phyloP scores from a whole-genome alignment of 495 filamentous ascomycete species.

The Friedmanniomyces endolithicus region DNA sequence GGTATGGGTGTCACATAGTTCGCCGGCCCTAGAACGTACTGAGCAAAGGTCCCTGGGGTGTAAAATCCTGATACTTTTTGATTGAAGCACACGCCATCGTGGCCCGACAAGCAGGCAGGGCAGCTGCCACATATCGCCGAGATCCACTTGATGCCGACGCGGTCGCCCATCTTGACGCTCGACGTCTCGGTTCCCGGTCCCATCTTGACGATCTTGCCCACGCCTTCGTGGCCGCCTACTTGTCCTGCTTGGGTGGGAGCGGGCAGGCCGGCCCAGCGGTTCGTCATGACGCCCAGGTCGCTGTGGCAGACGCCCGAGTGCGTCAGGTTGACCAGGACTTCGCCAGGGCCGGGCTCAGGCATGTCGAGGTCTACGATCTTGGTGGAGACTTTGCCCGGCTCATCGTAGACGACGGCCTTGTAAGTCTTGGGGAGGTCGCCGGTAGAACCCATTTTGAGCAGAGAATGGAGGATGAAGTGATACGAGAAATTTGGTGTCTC shows the following conservation, averaged over 20 bases:
- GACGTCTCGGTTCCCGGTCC: slow-evolving; percentile 37
- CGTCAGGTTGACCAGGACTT: slow-evolving; percentile 51
- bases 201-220: slow-evolving; percentile 42
- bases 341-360: slow-evolving; percentile 49
- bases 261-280: slow-evolving; percentile 38
- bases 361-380: slow-evolving; percentile 54
- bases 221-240: slow-evolving; percentile 44
- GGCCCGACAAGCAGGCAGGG: slow-evolving; percentile 43
- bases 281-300: slow-evolving; percentile 51
- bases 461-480: background rate
- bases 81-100: slow-evolving; percentile 48
- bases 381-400: slow-evolving; percentile 56
- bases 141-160: slow-evolving; percentile 38
- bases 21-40: slow-evolving; percentile 53
- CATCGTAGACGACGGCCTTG: slow-evolving; percentile 58
- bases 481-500: background rate
- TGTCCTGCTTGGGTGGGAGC: slow-evolving; percentile 51
- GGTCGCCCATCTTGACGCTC: slow-evolving; percentile 49
- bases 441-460: background rate
- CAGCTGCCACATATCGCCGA: slow-evolving; percentile 38
- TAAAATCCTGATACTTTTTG: slow-evolving; percentile 40
- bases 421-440: slow-evolving; percentile 47
- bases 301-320: slow-evolving; percentile 1
- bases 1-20: slow-evolving; percentile 59
- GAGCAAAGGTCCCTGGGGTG: slow-evolving; percentile 57